Evolutionary conservation across 495 filamentous ascomycete genomes (phyloP), one percentile per base, ranked within the genome.

Genomic region (Aspergillus baeticus): DNA sequence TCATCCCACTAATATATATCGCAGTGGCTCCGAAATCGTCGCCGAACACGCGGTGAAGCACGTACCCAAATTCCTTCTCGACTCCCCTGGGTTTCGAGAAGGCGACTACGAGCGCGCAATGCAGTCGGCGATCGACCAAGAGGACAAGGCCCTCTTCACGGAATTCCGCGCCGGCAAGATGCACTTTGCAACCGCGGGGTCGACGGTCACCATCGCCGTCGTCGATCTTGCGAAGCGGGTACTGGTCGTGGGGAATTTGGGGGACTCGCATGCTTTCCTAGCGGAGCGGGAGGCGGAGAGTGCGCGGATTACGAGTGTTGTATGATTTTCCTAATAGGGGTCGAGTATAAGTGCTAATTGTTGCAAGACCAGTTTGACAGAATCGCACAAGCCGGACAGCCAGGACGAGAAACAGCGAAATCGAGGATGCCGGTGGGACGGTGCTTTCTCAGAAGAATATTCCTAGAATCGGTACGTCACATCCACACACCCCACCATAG

Each of bases 181-280:
- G 3, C 61, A 68, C 46, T 61, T 66, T 31, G 69, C 71, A 0
- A 43, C 65, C 5, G 63, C 69, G 2, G 74, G 74, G 14, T 73
- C 72, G 2, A 77, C 74, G 11, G 72, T 68, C 10, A 65, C 74
- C 2, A 20, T 75, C 10, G 71, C 68, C 44, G 49, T 75, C 33
- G 50, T 77, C 26, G 71, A 77, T 49, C 47, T 77, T 31, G 74
- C 69, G 3, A 51, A 60, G 39, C 70, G 72, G 5, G 59, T 71
- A 15, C 45, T 77, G 48, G 48, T 77, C 0, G 67, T 71, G 13
- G 71, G 65, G 29, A 77, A 76, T 55, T 55, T 77, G 15, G 74
- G 74, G 1, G 74, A 77, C 60, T 75, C 74, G 42, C 71, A 74
- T 65, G 63, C 71, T 34, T 58, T 74, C 15, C 31, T 75, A 38